A percentile compares a stretch with the other conserved stretches of the same genome.
Evolutionary conservation across 169 alveolate species (phyloP).

Genomic region (Eimeria falciformis): DNA sequence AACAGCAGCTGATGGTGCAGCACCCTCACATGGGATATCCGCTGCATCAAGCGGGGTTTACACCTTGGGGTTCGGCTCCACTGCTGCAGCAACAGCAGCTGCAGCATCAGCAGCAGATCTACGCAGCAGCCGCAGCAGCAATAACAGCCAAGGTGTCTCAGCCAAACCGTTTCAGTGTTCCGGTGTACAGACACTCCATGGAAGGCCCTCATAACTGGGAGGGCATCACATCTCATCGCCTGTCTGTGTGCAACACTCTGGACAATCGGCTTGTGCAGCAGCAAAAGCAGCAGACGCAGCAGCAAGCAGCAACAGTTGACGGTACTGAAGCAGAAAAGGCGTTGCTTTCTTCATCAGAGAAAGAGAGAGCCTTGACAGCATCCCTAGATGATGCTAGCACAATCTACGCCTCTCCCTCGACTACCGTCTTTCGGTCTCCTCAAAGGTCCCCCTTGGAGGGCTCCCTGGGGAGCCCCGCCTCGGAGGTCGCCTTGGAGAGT

Average conservation of each 20-base stretch:
- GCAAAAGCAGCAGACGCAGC: neutral
- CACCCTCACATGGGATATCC: neutral
- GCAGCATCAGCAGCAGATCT: conserved; percentile 3
- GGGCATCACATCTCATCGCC: neutral
- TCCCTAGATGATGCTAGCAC: neutral
- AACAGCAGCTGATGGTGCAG: neutral
- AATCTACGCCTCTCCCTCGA: neutral
- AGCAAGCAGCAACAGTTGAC: neutral
- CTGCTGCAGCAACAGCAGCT: conserved; percentile 11
- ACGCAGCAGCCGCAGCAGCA: neutral
- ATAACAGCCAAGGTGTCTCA: neutral
- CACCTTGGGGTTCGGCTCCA: neutral
- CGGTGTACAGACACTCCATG: neutral
- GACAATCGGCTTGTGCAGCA: neutral
- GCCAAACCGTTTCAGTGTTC: neutral
- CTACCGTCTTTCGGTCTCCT: neutral
- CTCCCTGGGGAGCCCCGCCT: neutral
- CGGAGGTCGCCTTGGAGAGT: neutral
- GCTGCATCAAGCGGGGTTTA: neutral
- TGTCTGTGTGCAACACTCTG: neutral
- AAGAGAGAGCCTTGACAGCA: conserved; percentile 16
- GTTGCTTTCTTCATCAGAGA: neutral
- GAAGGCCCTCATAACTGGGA: neutral
- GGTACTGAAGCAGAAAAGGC: neutral
- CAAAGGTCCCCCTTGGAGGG: neutral